A percentile compares a stretch with the other conserved stretches of the same genome.
phyloP scores from a whole-genome alignment of 2,329 filamentous ascomycete genomes.

The Aspergillus pseudoviridinutans region DNA sequence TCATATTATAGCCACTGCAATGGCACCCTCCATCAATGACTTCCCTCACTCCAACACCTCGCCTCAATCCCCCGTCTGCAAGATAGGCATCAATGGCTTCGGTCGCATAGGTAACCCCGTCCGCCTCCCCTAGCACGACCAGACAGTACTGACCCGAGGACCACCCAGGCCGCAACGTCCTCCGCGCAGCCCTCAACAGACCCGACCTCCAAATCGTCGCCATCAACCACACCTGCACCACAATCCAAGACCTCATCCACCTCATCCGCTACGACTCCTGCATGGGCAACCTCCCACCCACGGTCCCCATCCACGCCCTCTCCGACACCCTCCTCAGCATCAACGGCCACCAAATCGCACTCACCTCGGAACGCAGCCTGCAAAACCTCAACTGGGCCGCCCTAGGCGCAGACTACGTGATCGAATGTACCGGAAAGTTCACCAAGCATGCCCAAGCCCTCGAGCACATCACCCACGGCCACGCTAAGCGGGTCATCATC shows the following conservation, averaged over 20 bases:
- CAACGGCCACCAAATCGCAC: slow-evolving; percentile 17
- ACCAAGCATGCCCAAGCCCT: slow-evolving; percentile 87
- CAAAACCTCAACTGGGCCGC: slow-evolving; percentile 26
- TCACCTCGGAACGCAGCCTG: slow-evolving; percentile 25
- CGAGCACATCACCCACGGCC: slow-evolving; percentile 73
- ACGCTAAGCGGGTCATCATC: slow-evolving; percentile 83
- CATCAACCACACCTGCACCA: slow-evolving; percentile 28
- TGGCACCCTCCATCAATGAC: slow-evolving; percentile 23
- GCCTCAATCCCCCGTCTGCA: slow-evolving; percentile 31
- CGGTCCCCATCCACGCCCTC: slow-evolving; percentile 82
- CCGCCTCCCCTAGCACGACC: too few species aligned
- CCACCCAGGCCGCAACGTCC: slow-evolving; percentile 60
- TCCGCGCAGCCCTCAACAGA: slow-evolving; percentile 22
- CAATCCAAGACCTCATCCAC: slow-evolving; percentile 27
- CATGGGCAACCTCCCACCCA: slow-evolving; percentile 91
- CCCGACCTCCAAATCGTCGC: slow-evolving; percentile 24
- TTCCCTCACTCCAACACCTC: slow-evolving; percentile 11
- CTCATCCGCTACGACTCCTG: slow-evolving; percentile 26
- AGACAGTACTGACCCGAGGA: background rate
- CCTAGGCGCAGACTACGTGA: slow-evolving; percentile 24
- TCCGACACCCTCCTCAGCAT: slow-evolving; percentile 74
- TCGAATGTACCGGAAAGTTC: slow-evolving; percentile 37
- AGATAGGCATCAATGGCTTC: slow-evolving; percentile 95
- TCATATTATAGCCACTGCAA: background rate
- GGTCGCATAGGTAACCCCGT: slow-evolving; percentile 68